Evolutionary conservation across 2,329 filamentous ascomycete species (phyloP).

Genomic region (Fusarium sp.): DNA sequence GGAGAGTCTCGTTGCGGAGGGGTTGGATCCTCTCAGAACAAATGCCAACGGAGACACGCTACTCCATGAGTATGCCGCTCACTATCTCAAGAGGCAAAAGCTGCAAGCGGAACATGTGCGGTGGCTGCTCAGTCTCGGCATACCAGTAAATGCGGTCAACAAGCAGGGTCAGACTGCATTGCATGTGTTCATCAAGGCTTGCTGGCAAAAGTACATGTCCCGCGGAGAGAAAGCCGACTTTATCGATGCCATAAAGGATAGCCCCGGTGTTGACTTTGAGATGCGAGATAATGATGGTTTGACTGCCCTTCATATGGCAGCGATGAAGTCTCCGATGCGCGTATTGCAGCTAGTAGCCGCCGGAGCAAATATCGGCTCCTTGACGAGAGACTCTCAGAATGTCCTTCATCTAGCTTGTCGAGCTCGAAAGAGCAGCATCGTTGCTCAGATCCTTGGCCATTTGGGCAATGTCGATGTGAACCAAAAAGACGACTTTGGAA

Average conservation of each 20-base stretch:
- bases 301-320: conserved; percentile 31
- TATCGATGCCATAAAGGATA: conserved; percentile 15
- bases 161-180: conserved; percentile 25
- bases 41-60: conserved; percentile 30
- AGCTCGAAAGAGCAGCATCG: conserved; percentile 23
- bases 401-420: conserved; percentile 36
- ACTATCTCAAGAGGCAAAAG: neutral
- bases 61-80: conserved; percentile 22
- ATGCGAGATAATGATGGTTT: conserved; percentile 29
- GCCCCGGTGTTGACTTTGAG: conserved; percentile 12
- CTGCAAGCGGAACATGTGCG: neutral
- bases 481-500: conserved; percentile 23
- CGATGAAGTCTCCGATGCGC: conserved; percentile 20
- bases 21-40: conserved; percentile 22
- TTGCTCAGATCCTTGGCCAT: conserved; percentile 17
- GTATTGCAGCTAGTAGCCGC: conserved; percentile 11
- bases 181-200: conserved; percentile 15
- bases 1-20: conserved; percentile 7
- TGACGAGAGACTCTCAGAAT: conserved; percentile 32
- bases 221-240: neutral
- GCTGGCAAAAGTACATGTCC: neutral
- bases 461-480: conserved; percentile 7
- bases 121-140: conserved; percentile 27
- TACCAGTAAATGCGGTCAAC: conserved; percentile 36
- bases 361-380: conserved; percentile 9